Evolutionary conservation across 257 asterid species (phyloP).

Genomic region (Nicotiana attenuata): DNA sequence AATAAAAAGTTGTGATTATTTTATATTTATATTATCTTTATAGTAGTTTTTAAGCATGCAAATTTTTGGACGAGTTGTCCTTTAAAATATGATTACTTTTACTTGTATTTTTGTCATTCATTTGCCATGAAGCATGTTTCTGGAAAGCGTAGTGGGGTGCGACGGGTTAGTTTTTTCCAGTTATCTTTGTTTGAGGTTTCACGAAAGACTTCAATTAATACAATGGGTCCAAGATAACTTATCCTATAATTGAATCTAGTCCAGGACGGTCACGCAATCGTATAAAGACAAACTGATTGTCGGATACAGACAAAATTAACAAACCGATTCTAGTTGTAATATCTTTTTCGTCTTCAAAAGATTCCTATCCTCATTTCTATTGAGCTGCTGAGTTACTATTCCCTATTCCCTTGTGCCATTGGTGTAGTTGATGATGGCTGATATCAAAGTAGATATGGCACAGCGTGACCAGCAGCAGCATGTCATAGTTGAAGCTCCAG

Average conservation of each 20-base stretch:
- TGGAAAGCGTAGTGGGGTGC: neutral
- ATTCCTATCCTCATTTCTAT: neutral
- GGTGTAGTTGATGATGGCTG: conserved; percentile 32
- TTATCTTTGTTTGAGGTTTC: neutral
- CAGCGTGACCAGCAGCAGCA: conserved; percentile 18
- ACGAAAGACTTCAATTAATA: neutral
- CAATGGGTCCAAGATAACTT: neutral
- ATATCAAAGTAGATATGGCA: conserved; percentile 29
- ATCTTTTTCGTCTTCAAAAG: neutral
- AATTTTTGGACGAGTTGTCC: neutral
- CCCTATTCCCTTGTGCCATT: neutral
- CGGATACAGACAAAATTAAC: neutral
- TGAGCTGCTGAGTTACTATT: neutral
- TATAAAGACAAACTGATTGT: neutral
- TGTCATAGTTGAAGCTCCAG: conserved; percentile 30
- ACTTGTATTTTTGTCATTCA: neutral
- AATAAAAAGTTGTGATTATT: neutral
- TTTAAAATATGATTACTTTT: neutral
- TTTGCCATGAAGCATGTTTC: neutral
- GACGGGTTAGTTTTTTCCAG: neutral
- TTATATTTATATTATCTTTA: no score
- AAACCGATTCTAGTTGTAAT: neutral
- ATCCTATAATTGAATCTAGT: neutral
- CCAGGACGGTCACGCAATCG: neutral
- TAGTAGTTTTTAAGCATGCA: neutral